Percentiles rank a stretch among this genome's conserved stretches.
Evolutionary conservation across 2,329 filamentous ascomycete genomes (phyloP).

Genomic region (Pseudocercospora pini-densiflorae): DNA sequence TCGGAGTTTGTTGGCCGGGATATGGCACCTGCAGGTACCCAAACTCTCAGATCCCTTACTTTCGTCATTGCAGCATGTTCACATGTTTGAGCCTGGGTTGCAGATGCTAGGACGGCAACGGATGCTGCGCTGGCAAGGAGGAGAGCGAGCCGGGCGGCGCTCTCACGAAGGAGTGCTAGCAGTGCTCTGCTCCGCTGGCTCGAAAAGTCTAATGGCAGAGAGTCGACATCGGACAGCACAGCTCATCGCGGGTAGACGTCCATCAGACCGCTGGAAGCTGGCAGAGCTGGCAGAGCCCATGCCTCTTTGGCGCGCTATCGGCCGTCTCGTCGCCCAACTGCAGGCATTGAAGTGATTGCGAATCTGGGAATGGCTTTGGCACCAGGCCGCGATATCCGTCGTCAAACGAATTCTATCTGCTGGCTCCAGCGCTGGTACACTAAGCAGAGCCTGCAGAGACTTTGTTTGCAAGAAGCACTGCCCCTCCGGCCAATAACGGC

Average conservation of each 20-base stretch:
- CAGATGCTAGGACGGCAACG: neutral
- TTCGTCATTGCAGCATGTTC: conserved; percentile 15
- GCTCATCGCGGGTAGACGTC: neutral
- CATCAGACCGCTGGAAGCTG: neutral
- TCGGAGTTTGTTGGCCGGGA: conserved; percentile 27
- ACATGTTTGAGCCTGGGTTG: conserved; percentile 12
- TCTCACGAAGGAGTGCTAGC: neutral
- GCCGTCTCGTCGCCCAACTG: conserved; percentile 6
- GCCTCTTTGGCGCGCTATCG: conserved; percentile 7
- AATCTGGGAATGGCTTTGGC: neutral
- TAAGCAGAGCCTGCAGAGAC: conserved; percentile 16
- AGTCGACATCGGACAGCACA: neutral
- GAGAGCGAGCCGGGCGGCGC: neutral
- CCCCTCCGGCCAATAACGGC: conserved; percentile 22
- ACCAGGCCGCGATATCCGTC: conserved; percentile 1
- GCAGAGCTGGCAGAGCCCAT: neutral
- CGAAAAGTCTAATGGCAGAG: neutral
- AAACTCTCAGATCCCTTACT: conserved; percentile 6
- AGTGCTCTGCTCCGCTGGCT: neutral
- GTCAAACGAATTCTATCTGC: conserved; percentile 8
- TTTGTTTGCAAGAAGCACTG: conserved; percentile 11
- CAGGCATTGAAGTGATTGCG: neutral
- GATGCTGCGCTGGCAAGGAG: neutral
- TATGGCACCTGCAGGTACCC: conserved; percentile 30
- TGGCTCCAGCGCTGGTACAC: conserved; percentile 15